Conservation (phyloP, 768 basidiomycete species). For the Neoboletus brunneissimus region DNA sequence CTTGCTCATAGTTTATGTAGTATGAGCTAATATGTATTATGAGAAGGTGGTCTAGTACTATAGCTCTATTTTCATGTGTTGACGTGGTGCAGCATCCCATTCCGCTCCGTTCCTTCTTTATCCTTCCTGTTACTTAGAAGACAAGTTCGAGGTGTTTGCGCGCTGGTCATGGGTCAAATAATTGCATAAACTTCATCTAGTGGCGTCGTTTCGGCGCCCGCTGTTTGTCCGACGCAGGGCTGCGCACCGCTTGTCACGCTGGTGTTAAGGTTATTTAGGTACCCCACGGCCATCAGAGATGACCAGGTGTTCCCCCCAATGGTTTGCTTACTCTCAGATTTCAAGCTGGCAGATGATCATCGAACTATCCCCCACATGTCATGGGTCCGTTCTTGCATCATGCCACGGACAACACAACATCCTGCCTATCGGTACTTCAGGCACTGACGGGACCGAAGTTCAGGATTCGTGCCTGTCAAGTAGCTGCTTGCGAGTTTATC, state of each 20-base stretch:
- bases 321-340: background rate
- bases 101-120: background rate
- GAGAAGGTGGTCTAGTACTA: background rate
- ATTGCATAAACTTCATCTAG: background rate
- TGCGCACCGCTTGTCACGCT: too few relatives aligned
- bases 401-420: conserved; percentile 1
- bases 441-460: conserved; percentile 4
- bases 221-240: background rate
- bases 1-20: too few relatives aligned
- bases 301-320: background rate
- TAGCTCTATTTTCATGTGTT: conserved; percentile 1
- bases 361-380: background rate
- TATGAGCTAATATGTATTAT: too few relatives aligned
- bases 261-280: background rate
- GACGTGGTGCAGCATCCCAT: background rate
- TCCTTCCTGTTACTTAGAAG: background rate
- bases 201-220: background rate
- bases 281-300: background rate
- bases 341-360: background rate
- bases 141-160: background rate
- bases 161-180: background rate
- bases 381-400: background rate
- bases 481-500: background rate
- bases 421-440: background rate
- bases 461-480: background rate